Base-by-base conservation (phyloP, 116 monocot genomes). In the Zostera marina region DNA sequence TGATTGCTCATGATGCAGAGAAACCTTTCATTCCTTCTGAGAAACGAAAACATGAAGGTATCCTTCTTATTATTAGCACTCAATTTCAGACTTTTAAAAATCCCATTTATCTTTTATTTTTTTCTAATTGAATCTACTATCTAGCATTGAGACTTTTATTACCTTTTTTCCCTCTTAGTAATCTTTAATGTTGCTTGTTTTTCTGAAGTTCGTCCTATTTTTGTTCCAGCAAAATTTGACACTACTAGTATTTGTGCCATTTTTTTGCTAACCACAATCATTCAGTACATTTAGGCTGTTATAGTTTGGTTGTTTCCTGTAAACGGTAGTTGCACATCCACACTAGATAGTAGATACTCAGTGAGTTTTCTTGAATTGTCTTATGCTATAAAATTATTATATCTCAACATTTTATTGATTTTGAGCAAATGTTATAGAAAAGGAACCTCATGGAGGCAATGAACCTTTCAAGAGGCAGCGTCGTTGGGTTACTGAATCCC, bases 1-100 rank as follows among this genome's bases (percentile, higher is more conserved):
- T 43, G 70, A 32, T 63, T 44, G 44, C 44, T 57, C 74, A 70
- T 26, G 76, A 74, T 38, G 58, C 75, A 51, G 14, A 9, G 1
- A 54, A 45, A 15, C 61, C 62, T 58, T 55, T 56, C 46, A 59
- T 52, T 73, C 52, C 64, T 56, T 42, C 63, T 22, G 85, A 85
- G 56, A 91, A 91, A 79, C 79, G 91, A 73, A 82, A 91, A 66
- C 65, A 60, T 57, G 84, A 81, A 85, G 91, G 91, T 91, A 80
- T 41, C 19, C 45, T 19, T 65, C 54, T 47, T 39, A 42, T 17
- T 41, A 47, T 11, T 10, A 45, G 44, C 6, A 43, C 6, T 43
- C 11, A 45, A 11, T 45, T 45, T 45, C 44, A 14, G 10, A 45
- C 8, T 46, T 46, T n/a, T 4, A 16, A 46, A n/a, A 4, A 1